Evolutionary conservation across 208 protist genomes (phyloP), one percentile per base, ranked within the genome.

Genomic region (Leptomonas pyrrhocoris): DNA sequence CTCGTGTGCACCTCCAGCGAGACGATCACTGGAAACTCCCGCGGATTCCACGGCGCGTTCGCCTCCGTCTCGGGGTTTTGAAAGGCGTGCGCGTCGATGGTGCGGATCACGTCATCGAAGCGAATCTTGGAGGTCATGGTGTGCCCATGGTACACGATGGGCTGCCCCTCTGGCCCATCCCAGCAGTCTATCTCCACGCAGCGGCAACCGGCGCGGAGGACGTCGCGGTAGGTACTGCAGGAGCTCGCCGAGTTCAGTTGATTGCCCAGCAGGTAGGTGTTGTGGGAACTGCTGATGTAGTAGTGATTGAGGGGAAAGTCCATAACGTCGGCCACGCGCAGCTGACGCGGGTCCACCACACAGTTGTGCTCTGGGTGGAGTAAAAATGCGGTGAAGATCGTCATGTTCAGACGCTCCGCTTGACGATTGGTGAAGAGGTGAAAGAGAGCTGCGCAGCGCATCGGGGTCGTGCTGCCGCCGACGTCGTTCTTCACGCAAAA

Each of bases 231-330:
- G 74, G 88, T 85, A 3, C 81, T 68, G 18, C 75, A 56, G 31
- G 80, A 77, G 51, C 79, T 85, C 49, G 69, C 66, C 45, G 74
- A 79, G 53, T 60, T 81, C n/a, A 99, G 65, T 83, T 99, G 98
- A 80, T 98, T 83, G 25, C 95, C 95, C 18, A 82, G 79, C 7
- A 99, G 74, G 71, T 98, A 99, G 6, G 98, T 98, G 81, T 99
- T 99, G 81, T 99, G 97, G 6, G 92, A 98, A 30, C 86, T 89
- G 61, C 83, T 88, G 73, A 98, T 96, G 63, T 81, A 98, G 82
- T 98, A 98, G 38, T 94, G 54, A 12, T 68, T 58, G 23, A 98
- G 51, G 15, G 92, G 90, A 23, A 74, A 74, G 36, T 64, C 81
- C 94, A 98, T 98, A 77, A 87, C 77, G 28, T 96, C 78, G 2